Evolutionary conservation across 768 basidiomycete species (phyloP), one percentile per base, ranked within the genome.

Genomic region (Tricholoma sp.): DNA sequence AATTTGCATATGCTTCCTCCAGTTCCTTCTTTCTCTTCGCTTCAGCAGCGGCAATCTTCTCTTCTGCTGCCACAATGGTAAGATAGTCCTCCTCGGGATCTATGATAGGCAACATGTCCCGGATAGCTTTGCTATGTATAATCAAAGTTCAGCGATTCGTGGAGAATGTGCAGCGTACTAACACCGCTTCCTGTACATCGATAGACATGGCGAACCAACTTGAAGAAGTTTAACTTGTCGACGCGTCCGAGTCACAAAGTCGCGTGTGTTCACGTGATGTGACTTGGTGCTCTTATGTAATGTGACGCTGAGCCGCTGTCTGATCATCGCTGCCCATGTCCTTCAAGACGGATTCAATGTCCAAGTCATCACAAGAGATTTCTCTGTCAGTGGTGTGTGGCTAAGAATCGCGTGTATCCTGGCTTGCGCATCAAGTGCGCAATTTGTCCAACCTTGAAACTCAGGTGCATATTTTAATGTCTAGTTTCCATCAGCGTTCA

Each of bases 21-120:
- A 87, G 68, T 46, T 88, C 87, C 63, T 83, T 85, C 70, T 81
- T 86, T 51, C 83, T 74, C 54, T 71, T 76, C 6, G 78, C 73
- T 58, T 86, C 82, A 9, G 82, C 82, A 6, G 76, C 63, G 12
- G 79, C 79, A 66, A 89, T 84, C 61, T 79, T 83, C 57, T 90
- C 84, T 62, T 91, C 88, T 7, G 88, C 84, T 6, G 80, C 82
- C 14, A 84, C 83, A 50, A 92, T 88, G 11, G 86, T 85, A 57
- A 86, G 72, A 66, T 84, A 90, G 69, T 92, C 90, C 54, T 90
- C 88, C 43, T 87, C 85, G 10, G 88, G 87, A 64, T 89, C 84
- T 55, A 92, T 88, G 57, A 90, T 84, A 3, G 81, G 78, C 31
- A 81, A 73, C 81, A 91, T 88, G 58, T 84, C 84, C 60, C 77